Conservation (phyloP, 768 basidiomycete genomes). For the Tylopilus sp. region DNA sequence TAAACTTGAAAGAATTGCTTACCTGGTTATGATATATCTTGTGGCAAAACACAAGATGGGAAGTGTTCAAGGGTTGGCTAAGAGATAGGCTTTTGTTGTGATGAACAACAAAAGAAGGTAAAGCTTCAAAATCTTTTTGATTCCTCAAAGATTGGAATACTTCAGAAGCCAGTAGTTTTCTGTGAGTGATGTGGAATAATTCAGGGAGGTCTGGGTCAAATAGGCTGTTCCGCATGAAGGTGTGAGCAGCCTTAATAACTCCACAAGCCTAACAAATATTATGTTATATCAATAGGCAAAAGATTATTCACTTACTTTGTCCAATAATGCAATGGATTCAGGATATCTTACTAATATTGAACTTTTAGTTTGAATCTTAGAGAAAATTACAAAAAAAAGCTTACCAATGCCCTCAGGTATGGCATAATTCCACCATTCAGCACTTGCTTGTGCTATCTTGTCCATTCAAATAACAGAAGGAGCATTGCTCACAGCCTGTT, state of each 20-base stretch:
- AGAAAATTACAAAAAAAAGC: not conserved
- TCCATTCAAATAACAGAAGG: not conserved
- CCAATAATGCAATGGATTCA: not conserved
- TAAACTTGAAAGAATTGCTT: too few species aligned
- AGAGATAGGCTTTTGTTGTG: too few species aligned
- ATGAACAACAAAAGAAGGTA: too few species aligned
- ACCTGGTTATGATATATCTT: not conserved
- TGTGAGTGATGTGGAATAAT: not conserved
- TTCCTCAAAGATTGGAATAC: not conserved
- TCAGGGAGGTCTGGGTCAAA: not conserved
- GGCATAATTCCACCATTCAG: not conserved
- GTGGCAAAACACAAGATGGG: too few species aligned
- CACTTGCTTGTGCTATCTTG: not conserved
- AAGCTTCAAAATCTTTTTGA: too few species aligned
- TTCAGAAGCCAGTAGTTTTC: not conserved
- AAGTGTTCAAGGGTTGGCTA: too few species aligned
- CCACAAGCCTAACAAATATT: not conserved
- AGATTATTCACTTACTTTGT: not conserved
- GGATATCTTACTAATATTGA: not conserved
- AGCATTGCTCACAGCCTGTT: not conserved
- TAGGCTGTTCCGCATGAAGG: not conserved
- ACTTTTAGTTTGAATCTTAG: not conserved
- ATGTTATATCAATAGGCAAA: not conserved
- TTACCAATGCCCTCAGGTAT: not conserved
- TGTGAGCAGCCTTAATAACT: not conserved